A percentile compares a stretch with the other conserved stretches of the same genome.
These are phyloP conservation scores for Auricularia cornea DNA, from an alignment of 768 basidiomycete genomes.

Conservation along the genomic window DNA sequence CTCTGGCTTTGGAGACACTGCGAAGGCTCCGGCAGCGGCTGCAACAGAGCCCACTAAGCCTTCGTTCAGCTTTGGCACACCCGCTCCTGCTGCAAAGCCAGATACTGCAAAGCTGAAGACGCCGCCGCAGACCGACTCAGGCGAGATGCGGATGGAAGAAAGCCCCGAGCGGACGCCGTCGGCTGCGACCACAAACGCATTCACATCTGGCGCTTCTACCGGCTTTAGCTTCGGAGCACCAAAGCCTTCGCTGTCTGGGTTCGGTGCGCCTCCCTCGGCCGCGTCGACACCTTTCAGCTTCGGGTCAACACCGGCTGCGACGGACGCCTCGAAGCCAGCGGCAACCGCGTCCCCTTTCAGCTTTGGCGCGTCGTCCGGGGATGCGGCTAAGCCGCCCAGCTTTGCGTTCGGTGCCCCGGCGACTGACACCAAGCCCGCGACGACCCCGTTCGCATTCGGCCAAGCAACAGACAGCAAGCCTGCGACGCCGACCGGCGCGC, in stretches of 20 bases:
- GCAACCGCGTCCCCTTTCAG: neutral
- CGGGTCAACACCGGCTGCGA: neutral
- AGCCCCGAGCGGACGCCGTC: neutral
- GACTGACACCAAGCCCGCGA: neutral
- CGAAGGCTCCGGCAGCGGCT: no score
- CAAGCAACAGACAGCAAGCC: neutral
- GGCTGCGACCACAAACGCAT: neutral
- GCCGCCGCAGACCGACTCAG: neutral
- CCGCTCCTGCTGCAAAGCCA: neutral
- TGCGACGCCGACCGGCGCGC: neutral
- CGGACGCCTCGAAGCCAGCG: neutral
- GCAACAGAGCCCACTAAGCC: no score
- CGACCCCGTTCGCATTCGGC: neutral
- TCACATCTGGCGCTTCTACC: neutral
- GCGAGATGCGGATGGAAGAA: neutral
- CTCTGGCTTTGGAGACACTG: no score
- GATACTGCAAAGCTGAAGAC: neutral
- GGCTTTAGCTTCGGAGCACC: neutral
- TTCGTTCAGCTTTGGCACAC: neutral
- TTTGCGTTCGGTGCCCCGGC: neutral
- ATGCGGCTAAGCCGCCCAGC: neutral
- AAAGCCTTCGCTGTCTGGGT: neutral
- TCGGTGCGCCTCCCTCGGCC: neutral
- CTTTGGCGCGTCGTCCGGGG: neutral
- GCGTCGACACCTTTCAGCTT: neutral